phyloP scores from a whole-genome alignment of 306 rosid genomes.

The Rubus parviflorus region DNA sequence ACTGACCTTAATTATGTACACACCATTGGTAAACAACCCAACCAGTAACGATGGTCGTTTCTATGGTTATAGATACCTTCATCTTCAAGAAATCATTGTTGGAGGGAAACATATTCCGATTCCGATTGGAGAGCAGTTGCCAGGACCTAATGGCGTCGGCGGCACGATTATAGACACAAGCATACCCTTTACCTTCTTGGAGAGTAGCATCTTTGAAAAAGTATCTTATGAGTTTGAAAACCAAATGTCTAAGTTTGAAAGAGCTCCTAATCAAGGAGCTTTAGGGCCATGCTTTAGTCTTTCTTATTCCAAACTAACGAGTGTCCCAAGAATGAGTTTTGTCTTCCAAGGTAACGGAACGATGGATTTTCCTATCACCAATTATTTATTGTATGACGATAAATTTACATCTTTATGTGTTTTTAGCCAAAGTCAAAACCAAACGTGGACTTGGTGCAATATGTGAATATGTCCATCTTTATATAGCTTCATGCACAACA shows the following conservation, averaged over 20 bases:
- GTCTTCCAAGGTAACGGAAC: not conserved
- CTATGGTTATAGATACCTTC: not conserved
- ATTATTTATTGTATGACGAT: not conserved
- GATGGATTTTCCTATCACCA: not conserved
- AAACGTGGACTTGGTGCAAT: not conserved
- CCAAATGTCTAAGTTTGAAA: not conserved
- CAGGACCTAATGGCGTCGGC: not conserved
- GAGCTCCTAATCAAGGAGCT: no score
- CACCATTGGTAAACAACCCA: not conserved
- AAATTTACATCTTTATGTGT: no score
- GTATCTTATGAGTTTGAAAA: not conserved
- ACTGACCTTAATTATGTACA: conserved; percentile 5
- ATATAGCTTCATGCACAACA: not conserved
- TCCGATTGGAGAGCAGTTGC: no score
- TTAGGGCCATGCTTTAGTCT: not conserved
- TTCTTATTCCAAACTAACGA: no score
- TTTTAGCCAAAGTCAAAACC: not conserved
- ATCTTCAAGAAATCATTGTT: conserved; percentile 9
- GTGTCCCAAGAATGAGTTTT: not conserved
- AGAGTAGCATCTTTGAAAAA: no score
- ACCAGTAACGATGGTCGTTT: not conserved
- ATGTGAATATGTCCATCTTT: not conserved
- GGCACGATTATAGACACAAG: not conserved
- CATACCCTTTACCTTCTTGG: not conserved
- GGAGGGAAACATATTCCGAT: not conserved